These are phyloP conservation scores for Aspergillus uvarum DNA, from an alignment of 2,329 filamentous ascomycete species.

Conservation along the genomic window DNA sequence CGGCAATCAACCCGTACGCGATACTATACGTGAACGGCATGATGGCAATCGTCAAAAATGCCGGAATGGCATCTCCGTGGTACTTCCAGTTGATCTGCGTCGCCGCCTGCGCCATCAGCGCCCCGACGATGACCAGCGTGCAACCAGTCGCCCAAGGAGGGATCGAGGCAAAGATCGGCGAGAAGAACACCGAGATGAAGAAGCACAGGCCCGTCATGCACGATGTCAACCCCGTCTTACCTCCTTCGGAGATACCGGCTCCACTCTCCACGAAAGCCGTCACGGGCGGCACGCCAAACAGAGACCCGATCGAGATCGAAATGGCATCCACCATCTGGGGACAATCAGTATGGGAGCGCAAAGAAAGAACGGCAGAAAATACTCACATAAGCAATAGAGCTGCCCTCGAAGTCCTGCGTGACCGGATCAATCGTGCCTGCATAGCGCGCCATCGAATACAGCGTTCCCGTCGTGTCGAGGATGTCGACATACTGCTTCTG, in stretches of 20 bases:
- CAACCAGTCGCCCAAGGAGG: constrained; percentile 87
- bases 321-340: constrained; percentile 70
- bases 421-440: constrained; percentile 75
- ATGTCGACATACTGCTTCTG: constrained; percentile 71
- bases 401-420: constrained; percentile 85
- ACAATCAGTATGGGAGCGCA: neutral
- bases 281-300: constrained; percentile 76
- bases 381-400: constrained; percentile 70
- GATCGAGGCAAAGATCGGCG: constrained; percentile 85
- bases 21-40: constrained; percentile 93
- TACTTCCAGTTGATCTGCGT: constrained; percentile 88
- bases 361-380: neutral
- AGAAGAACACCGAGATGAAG: constrained; percentile 84
- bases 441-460: constrained; percentile 88
- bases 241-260: constrained; percentile 84
- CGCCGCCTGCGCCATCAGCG: constrained; percentile 77
- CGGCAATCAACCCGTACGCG: constrained; percentile 79
- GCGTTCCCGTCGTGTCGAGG: constrained; percentile 78
- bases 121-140: constrained; percentile 83
- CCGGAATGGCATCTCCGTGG: constrained; percentile 77
- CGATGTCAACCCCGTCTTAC: constrained; percentile 79
- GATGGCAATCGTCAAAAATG: constrained; percentile 77
- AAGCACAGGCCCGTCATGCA: constrained; percentile 79
- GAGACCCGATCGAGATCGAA: constrained; percentile 73
- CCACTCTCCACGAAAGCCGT: constrained; percentile 89